Conservation (phyloP, 106 monocot species). For the Ottelia alismoides region DNA sequence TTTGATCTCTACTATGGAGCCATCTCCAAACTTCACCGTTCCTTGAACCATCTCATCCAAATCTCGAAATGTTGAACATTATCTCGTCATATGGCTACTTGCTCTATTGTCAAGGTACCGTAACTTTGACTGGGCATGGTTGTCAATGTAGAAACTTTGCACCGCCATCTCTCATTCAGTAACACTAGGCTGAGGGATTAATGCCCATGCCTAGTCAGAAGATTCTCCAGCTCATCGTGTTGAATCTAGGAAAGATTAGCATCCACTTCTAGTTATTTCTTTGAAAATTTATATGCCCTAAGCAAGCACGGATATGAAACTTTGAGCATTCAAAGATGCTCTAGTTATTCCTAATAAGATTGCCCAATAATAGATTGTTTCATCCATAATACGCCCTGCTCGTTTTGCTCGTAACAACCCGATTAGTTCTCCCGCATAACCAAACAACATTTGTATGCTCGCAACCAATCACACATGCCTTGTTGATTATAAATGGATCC, state of each 20-base stretch:
- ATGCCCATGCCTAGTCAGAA: neutral
- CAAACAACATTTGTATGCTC: neutral
- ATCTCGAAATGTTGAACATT: neutral
- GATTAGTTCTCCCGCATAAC: no score
- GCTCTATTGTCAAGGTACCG: neutral
- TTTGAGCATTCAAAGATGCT: no score
- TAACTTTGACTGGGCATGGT: neutral
- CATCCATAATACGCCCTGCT: no score
- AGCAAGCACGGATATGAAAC: no score
- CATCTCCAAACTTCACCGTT: neutral
- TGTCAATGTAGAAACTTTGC: neutral
- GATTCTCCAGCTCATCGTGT: neutral
- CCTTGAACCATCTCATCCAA: neutral
- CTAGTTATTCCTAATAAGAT: no score
- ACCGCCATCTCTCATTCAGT: neutral
- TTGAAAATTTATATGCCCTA: neutral
- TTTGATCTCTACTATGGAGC: neutral
- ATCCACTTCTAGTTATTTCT: neutral
- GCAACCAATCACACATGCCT: neutral
- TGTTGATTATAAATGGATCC: neutral
- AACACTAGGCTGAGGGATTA: neutral
- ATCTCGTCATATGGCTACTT: neutral
- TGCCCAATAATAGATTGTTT: no score
- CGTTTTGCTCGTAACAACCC: no score
- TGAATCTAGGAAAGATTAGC: neutral